Percentiles rank a stretch among this genome's conserved stretches.
phyloP scores from a whole-genome alignment of 352 stramenopile species.

The Thraustochytrium striatum region DNA sequence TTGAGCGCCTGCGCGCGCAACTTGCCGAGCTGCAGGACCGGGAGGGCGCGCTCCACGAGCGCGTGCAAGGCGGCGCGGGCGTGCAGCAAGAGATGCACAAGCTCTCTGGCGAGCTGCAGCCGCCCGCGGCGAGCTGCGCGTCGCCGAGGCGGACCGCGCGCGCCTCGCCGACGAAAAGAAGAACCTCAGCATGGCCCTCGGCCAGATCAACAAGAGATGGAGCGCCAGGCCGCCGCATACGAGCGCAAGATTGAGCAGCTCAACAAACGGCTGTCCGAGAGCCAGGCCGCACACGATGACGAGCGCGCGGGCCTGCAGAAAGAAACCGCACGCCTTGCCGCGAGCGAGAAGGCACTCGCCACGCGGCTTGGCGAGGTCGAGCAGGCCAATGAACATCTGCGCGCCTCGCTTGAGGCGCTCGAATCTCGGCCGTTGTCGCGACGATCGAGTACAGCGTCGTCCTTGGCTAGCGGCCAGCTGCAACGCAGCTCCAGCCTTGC shows the following conservation, averaged over 20 bases:
- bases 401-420: too few species aligned
- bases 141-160: neutral
- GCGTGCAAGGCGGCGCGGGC: neutral
- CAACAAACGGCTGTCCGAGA: too few species aligned
- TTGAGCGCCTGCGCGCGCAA: conserved; percentile 14
- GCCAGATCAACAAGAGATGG: conserved; percentile 7
- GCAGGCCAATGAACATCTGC: too few species aligned
- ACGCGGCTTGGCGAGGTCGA: too few species aligned
- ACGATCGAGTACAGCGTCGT: too few species aligned
- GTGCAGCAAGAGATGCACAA: conserved; percentile 33
- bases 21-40: neutral
- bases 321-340: too few species aligned
- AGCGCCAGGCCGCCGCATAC: neutral
- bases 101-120: conserved; percentile 5
- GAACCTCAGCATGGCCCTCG: conserved; percentile 2
- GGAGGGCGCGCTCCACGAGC: neutral
- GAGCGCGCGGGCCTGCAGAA: too few species aligned
- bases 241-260: conserved; percentile 19
- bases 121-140: conserved; percentile 21
- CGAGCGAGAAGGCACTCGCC: too few species aligned
- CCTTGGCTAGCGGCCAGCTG: too few species aligned
- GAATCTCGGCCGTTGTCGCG: too few species aligned
- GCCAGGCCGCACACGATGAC: too few species aligned
- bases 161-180: neutral
- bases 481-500: too few species aligned